Conservation (phyloP, 768 basidiomycete species). For the Psilocybe azurescens region DNA sequence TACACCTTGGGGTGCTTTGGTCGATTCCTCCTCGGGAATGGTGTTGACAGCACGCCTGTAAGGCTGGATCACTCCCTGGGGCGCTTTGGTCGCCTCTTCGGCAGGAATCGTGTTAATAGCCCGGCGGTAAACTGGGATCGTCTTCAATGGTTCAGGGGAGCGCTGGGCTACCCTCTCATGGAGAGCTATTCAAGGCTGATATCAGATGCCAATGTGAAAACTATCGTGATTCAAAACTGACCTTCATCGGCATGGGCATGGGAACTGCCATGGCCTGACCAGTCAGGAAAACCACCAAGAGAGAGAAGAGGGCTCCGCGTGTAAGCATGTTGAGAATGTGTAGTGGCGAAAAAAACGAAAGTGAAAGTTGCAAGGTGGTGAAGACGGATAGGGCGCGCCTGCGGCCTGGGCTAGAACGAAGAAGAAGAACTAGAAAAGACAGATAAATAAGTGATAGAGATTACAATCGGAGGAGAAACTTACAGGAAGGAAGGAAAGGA, state of each 20-base stretch:
- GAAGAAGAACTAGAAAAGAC: constrained; percentile 22
- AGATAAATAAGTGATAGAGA: constrained; percentile 11
- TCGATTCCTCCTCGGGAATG: too few relatives aligned
- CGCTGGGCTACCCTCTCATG: constrained; percentile 23
- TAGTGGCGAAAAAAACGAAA: constrained; percentile 19
- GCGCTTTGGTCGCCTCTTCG: constrained; percentile 24
- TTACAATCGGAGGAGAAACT: constrained; percentile 11
- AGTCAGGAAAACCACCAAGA: constrained; percentile 47
- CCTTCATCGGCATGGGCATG: constrained; percentile 47
- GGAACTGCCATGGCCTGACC: constrained; percentile 49
- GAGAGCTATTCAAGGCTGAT: constrained; percentile 15
- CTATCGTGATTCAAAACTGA: constrained; percentile 22
- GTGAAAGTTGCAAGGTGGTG: constrained; percentile 23
- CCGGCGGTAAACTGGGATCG: constrained; percentile 16
- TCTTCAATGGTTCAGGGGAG: too few relatives aligned
- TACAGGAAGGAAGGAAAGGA: constrained; percentile 23
- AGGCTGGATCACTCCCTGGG: too few relatives aligned
- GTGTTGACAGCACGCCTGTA: too few relatives aligned
- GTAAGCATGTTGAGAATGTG: constrained; percentile 47
- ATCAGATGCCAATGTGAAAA: neutral
- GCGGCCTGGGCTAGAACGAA: constrained; percentile 34
- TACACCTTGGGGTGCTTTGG: too few relatives aligned
- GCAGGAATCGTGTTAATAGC: constrained; percentile 25
- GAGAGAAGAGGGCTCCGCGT: constrained; percentile 41
- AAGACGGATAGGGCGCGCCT: constrained; percentile 37